These are phyloP conservation scores for Mycena polygramma DNA, from an alignment of 768 basidiomycete species.

Conservation along the genomic window DNA sequence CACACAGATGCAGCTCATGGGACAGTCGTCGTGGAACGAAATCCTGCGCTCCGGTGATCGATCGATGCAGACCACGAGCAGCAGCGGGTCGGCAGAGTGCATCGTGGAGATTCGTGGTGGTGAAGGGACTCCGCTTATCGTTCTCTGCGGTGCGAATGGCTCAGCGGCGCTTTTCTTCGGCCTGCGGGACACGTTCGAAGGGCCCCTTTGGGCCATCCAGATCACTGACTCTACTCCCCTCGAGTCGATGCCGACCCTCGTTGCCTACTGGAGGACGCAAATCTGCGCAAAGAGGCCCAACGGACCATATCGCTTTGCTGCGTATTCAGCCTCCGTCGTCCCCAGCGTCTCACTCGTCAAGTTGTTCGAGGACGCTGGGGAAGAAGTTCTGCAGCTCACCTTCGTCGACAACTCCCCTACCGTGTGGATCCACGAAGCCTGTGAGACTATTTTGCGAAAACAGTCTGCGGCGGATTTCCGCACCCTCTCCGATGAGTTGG, in stretches of 20 bases:
- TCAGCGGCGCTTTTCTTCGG: slow-evolving; percentile 3
- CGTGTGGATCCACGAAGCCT: not conserved
- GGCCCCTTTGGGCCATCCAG: slow-evolving; percentile 29
- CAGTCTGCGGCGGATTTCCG: not conserved
- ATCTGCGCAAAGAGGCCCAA: slow-evolving; percentile 26
- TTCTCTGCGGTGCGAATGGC: slow-evolving; percentile 25
- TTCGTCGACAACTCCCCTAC: slow-evolving; percentile 30
- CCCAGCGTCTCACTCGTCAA: slow-evolving; percentile 16
- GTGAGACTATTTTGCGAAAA: slow-evolving; percentile 7
- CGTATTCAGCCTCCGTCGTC: slow-evolving; percentile 18
- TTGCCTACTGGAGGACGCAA: slow-evolving; percentile 20
- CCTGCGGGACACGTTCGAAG: slow-evolving; percentile 9
- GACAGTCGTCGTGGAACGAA: slow-evolving; percentile 39
- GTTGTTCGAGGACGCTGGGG: slow-evolving; percentile 28
- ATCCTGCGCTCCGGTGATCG: not conserved
- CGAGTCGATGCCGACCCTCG: slow-evolving; percentile 5
- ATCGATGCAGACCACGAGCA: not conserved
- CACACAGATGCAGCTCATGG: slow-evolving; percentile 48
- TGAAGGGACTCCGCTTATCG: slow-evolving; percentile 12
- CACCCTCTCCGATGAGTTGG: not conserved
- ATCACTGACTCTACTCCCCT: slow-evolving; percentile 27
- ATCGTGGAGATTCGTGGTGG: slow-evolving; percentile 31
- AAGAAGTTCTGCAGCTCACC: slow-evolving; percentile 25
- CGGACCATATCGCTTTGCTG: slow-evolving; percentile 34
- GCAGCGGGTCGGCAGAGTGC: not conserved